phyloP scores from a whole-genome alignment of 768 basidiomycete species.

The Suillus plorans region DNA sequence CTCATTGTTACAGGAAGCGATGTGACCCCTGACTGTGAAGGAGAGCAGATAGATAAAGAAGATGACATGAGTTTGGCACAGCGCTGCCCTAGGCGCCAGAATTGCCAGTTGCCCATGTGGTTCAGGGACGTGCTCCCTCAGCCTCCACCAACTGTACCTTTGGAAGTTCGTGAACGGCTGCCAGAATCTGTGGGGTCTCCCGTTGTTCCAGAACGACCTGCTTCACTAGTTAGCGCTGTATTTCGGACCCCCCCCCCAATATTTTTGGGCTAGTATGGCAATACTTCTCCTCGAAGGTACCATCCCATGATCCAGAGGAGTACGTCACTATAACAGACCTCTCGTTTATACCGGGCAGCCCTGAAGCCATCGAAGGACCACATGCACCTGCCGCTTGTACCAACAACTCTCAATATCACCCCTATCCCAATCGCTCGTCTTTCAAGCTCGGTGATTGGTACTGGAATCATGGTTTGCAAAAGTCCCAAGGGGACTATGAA shows the following conservation, averaged over 20 bases:
- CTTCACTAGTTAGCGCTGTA: neutral
- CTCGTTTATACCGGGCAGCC: neutral
- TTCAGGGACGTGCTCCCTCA: slow-evolving; percentile 9
- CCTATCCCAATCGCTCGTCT: too few relatives aligned
- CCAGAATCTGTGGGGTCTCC: neutral
- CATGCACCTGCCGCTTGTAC: too few relatives aligned
- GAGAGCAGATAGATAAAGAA: neutral
- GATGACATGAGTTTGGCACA: slow-evolving; percentile 2
- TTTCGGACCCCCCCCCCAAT: neutral
- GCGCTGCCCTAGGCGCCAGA: neutral
- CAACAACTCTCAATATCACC: too few relatives aligned
- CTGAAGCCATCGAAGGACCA: neutral
- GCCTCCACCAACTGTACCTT: neutral
- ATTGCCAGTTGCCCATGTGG: neutral
- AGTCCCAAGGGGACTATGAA: too few relatives aligned
- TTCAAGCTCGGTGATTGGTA: slow-evolving; percentile 3
- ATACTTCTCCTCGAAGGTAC: neutral
- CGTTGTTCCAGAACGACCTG: neutral
- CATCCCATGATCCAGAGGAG: neutral
- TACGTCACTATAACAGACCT: neutral
- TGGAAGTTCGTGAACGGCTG: neutral
- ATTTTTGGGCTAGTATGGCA: neutral
- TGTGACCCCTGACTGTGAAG: too few relatives aligned
- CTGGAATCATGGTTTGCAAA: slow-evolving; percentile 15
- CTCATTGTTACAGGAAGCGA: too few relatives aligned